Base-by-base conservation (phyloP, 345 rosid species). In the Camelina hispida region DNA sequence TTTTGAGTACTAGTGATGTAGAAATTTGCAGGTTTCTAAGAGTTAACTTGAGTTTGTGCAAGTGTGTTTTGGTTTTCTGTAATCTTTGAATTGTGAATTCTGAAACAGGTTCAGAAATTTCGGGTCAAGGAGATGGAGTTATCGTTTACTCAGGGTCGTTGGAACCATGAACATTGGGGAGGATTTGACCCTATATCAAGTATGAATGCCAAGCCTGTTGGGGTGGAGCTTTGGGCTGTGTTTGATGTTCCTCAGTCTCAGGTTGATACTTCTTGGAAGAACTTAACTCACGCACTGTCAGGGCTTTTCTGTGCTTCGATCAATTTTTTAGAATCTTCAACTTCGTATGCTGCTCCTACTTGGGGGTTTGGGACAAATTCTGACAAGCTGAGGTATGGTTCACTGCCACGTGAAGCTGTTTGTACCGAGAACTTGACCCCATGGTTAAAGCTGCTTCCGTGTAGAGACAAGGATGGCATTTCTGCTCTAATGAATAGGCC, bases 381-480 rank as follows among this genome's bases (percentile, higher is more conserved):
- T 15, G 91, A 88, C 46, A 85, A 84, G 64, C 62, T 95, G 80
- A 85, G 97, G 77, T 88, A 95, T 74, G 98, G 99, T 50, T 79
- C 87, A 43, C 68, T 95, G 87, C 99, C 99, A 4, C 97, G 98
- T 61, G 99, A 95, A 83, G 97, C 99, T 79, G 96, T 92, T 61
- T 95, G 97, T 83, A 95, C 99, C 4, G 99, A 95, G 87, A 95
- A 95, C 72, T 83, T 95, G 73, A 95, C 98, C 72, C 97, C 99
- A 14, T 95, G 99, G 99, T 82, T 95, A 74, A 95, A 92, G 89
- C 84, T 95, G 51, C 98, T 92, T 70, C 98, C 98, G 38, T 95
- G 98, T 83, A 88, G 97, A 76, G 99, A 92, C 77, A 95, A 89
- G 81, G 88, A 91, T 46, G 98, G 98, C 54, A 79, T 95, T 62